Base-by-base conservation (phyloP, 2,329 filamentous ascomycete genomes). In the Ophiobolus disseminans region DNA sequence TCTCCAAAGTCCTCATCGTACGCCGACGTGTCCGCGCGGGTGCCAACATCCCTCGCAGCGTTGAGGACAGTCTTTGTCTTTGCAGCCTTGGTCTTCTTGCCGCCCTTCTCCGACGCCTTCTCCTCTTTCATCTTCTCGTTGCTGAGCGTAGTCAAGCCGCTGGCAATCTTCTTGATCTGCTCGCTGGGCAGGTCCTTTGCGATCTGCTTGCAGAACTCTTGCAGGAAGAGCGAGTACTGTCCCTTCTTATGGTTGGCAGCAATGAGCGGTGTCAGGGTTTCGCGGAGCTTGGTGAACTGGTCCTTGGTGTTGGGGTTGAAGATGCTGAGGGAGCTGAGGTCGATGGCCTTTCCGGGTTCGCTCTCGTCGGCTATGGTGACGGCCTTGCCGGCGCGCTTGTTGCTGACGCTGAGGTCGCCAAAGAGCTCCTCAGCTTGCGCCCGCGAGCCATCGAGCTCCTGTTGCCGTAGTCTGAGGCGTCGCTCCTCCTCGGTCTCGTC, bases 101-200 rank as follows among this genome's bases (percentile, higher is more conserved):
- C 90, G 45, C 90, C 87, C 82, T 96, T 97, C 59, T 96, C 91
- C 3, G 90, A 85, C 3, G 88, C 86, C 83, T 97, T 97, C 83
- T 99, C 94, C 75, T 97, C 92, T 80, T 91, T 95, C 88, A 97
- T 88, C 83, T 96, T 97, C 84, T 97, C 94, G 73, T 99, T 99
- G 72, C 90, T 84, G 47, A 96, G 82, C 4, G 91, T 88, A n/a
- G 92, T 96, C 67, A 99, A 77, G 4, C 84, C 83, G 74, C 89
- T 95, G 10, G 91, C 85, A 59, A 96, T 85, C 82, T 97, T 97
- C 84, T 97, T 97, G 77, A 97, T 92, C 78, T 97, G 91, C 48
- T 94, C 88, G 71, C 90, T 96, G 11, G 89, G 86, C 60, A 99
- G 76, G 21, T 96, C 92, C 76, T 91, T 92, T 64, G 87, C 85